phyloP scores from a whole-genome alignment of 352 stramenopile species.

The Globisporangium paddicum region DNA sequence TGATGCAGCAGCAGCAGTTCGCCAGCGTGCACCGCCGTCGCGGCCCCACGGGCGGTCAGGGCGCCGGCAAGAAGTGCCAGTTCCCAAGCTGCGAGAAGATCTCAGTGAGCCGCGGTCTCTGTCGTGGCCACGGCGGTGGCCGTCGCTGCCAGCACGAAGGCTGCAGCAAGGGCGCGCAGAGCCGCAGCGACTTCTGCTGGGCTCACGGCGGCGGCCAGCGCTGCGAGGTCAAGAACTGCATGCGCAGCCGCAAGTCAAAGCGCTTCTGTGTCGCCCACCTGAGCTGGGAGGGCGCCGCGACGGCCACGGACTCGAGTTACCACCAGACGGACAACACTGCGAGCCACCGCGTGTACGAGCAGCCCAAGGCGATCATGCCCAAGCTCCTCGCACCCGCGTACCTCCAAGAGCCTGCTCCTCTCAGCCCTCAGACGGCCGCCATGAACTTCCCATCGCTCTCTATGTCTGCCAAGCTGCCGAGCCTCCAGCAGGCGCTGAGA shows the following conservation, averaged over 20 bases:
- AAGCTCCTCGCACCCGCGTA: slow-evolving; percentile 13
- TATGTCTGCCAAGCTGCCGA: slow-evolving; percentile 26
- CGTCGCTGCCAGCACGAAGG: slow-evolving; percentile 42
- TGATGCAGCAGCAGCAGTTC: slow-evolving; percentile 1
- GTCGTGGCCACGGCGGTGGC: slow-evolving; percentile 53
- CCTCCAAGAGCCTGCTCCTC: neutral
- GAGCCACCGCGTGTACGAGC: slow-evolving; percentile 13
- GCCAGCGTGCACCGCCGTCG: slow-evolving; percentile 22
- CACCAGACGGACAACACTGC: neutral
- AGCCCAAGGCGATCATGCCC: slow-evolving; percentile 21
- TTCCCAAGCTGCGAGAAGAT: slow-evolving; percentile 50
- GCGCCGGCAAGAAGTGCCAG: slow-evolving; percentile 57
- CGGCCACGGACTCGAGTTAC: neutral
- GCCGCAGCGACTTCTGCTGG: slow-evolving; percentile 57
- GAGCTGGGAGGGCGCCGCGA: slow-evolving; percentile 25
- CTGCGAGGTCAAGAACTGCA: slow-evolving; percentile 55
- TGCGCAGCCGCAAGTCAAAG: slow-evolving; percentile 58
- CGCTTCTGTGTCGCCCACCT: slow-evolving; percentile 58
- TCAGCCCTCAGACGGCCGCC: neutral
- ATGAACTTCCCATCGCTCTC: slow-evolving; percentile 11
- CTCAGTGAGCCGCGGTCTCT: slow-evolving; percentile 51
- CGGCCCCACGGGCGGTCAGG: slow-evolving; percentile 21
- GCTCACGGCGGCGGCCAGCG: slow-evolving; percentile 56
- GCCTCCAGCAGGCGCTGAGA: slow-evolving; percentile 37
- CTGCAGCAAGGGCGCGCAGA: slow-evolving; percentile 54